Evolutionary conservation across 2,329 filamentous ascomycete species (phyloP), one percentile per base, ranked within the genome.

Genomic region (Fusarium virguliforme): DNA sequence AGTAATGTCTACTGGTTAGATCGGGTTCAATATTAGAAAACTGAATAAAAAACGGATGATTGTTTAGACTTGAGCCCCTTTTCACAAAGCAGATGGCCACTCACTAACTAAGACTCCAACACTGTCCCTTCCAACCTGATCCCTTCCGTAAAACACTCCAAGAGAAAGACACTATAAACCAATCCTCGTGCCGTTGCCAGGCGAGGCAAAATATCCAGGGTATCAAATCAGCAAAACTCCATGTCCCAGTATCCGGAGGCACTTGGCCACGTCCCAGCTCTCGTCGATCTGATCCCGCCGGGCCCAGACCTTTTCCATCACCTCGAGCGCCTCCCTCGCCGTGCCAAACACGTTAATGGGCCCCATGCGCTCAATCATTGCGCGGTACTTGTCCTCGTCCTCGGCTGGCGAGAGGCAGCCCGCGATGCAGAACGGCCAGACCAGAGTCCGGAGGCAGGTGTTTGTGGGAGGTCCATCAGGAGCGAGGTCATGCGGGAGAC

Each of bases 301-400:
- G 3, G 79, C 76, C 85, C 85, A 87, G 1, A 86, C 83, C 32
- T 76, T 78, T 72, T 86, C 83, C 82, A 86, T 84, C 24, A 86
- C 79, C 13, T 78, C 77, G 35, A 84, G 73, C 3, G 84, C 83
- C 59, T 83, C 81, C 61, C 77, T 80, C 15, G 84, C 77, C 0
- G 84, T 84, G 2, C 86, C 85, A 63, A 86, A 86, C 2, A 84
- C 77, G 58, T 80, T 79, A 4, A 85, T 66, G 3, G 82, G 77
- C 4, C 84, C 83, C 66, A 87, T 80, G 3, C 76, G 75, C 9
- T 70, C 73, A 3, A 83, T 79, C 74, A 86, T 78, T 4, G 75
- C 76, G 1, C 84, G 79, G 51, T 85, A 85, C n/a, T 78, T 74
- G 34, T 76, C 74, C 73, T 85, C 84, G 34, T 85, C 79, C 22